Evolutionary conservation across 129 eudicot genomes (phyloP).

Genomic region (sunflower (Helianthus annuus)): DNA sequence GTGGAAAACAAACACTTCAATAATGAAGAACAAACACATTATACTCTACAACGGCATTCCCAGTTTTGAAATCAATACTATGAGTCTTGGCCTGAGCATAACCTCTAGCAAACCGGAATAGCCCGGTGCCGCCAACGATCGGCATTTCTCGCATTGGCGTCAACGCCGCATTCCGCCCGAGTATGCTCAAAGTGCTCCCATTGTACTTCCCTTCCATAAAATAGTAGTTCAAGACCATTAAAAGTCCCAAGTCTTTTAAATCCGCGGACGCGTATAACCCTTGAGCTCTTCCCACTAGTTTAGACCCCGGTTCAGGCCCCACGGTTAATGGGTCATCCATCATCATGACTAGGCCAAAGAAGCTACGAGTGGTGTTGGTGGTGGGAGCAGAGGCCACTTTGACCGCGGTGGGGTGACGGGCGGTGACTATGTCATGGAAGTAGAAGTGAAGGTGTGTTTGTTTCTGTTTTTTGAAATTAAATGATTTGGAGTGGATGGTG

Average conservation of each 20-base stretch:
- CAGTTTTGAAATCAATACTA: constrained; percentile 8
- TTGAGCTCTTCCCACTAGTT: constrained; percentile 48
- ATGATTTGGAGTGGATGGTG: constrained; percentile 20
- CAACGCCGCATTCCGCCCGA: constrained; percentile 38
- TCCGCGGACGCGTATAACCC: constrained; percentile 45
- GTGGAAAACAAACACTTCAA: constrained; percentile 1
- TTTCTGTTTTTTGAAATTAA: constrained; percentile 26
- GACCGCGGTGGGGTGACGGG: constrained; percentile 35
- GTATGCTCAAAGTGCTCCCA: constrained; percentile 44
- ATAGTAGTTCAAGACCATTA: constrained; percentile 42
- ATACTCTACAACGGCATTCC: constrained; percentile 48
- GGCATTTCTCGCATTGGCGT: constrained; percentile 47
- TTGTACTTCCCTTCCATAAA: constrained; percentile 44
- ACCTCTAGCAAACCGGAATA: constrained; percentile 47
- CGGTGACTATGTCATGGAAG: constrained; percentile 44
- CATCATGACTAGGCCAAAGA: constrained; percentile 34
- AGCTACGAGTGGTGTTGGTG: constrained; percentile 25
- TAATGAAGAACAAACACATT: constrained; percentile 44
- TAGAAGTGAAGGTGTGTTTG: constrained; percentile 40
- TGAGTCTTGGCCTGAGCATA: constrained; percentile 45
- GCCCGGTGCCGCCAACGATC: constrained; percentile 49
- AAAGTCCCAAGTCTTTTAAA: constrained; percentile 4
- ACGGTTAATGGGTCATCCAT: constrained; percentile 49
- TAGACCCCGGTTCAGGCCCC: constrained; percentile 36
- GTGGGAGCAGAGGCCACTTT: constrained; percentile 32